phyloP scores from a whole-genome alignment of 2,329 filamentous ascomycete genomes.

The Colletotrichum simmondsii region DNA sequence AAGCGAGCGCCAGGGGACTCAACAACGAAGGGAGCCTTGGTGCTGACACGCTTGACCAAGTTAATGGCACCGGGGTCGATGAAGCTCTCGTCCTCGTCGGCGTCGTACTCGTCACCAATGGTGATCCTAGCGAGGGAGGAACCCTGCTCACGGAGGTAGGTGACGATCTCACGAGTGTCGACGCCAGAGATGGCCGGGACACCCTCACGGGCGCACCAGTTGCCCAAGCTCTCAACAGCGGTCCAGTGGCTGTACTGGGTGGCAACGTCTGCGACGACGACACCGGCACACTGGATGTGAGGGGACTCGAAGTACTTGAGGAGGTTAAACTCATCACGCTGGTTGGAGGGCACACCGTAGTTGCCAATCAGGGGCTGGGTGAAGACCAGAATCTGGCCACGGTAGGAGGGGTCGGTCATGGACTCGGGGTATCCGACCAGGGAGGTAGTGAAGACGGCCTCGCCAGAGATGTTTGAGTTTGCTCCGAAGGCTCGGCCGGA shows the following conservation, averaged over 20 bases:
- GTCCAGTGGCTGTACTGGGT: constrained; percentile 98
- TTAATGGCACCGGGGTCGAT: constrained; percentile 97
- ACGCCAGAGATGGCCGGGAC: constrained; percentile 97
- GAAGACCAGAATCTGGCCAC: constrained; percentile 97
- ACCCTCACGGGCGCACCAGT: constrained; percentile 97
- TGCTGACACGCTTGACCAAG: constrained; percentile 94
- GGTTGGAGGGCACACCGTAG: constrained; percentile 92
- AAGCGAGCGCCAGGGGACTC: constrained; percentile 84
- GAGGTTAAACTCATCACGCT: constrained; percentile 88
- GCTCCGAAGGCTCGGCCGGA: constrained; percentile 97
- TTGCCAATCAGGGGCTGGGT: constrained; percentile 98
- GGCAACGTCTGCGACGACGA: constrained; percentile 95
- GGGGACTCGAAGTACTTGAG: constrained; percentile 99
- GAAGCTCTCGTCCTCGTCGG: constrained; percentile 96
- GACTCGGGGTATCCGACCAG: constrained; percentile 98
- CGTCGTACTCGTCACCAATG: constrained; percentile 97
- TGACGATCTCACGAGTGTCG: constrained; percentile 96
- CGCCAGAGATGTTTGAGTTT: constrained; percentile 95
- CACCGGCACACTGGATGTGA: constrained; percentile 94
- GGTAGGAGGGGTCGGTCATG: constrained; percentile 88
- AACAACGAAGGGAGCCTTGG: constrained; percentile 97
- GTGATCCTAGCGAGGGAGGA: constrained; percentile 95
- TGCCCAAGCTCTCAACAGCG: constrained; percentile 89
- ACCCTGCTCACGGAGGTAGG: constrained; percentile 93
- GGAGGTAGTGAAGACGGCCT: constrained; percentile 98